Evolutionary conservation across 768 basidiomycete species (phyloP), one percentile per base, ranked within the genome.

Genomic region (Lentinus brumalis): DNA sequence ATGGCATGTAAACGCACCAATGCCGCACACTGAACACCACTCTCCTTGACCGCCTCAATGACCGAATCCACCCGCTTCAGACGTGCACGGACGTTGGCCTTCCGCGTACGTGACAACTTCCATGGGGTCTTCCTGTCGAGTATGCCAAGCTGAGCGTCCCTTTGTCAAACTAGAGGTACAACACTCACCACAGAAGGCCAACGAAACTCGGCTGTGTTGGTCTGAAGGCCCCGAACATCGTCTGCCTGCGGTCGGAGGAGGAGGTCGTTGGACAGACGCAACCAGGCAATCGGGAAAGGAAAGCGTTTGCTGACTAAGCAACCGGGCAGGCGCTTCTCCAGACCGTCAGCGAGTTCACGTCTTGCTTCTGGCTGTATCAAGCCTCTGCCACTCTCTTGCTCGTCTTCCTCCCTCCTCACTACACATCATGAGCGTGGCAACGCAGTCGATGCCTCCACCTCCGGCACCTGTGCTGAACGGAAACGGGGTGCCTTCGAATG

Each of bases 61-160:
- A 98, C 96, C 2, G 85, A 77, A 78, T 99, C 97, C 39, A 98
- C 96, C 70, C 85, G 88, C 81, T 93, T 95, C 62, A 99, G 84
- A 59, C 97, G 83, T 51, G 88, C 78, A 29, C 97, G 86, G 57
- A 88, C 92, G 66, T 97, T 96, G 26, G 93, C 92, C 78, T 98
- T 98, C 60, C 96, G 86, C 4, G 94, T 96, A 16, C 83, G 75
- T 15, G 95, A 97, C 67, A 99, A 76, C 70, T 92, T 89, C 93
- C 93, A 98, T 53, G 96, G 96, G 15, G 83, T 86, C 79, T 98
- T 98, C 96, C 96, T 98, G 70, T 3, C 14, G 53, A 21, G 21
- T 42, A 14, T 44, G 26, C 1, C 2, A 7, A 1, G 4, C 29
- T 41, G 10, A 53, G 52, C 8, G 3, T 21, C 41, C 8, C 5